Conservation (phyloP, 805 yeast genomes). For the Wickerhamiella siamensis region DNA sequence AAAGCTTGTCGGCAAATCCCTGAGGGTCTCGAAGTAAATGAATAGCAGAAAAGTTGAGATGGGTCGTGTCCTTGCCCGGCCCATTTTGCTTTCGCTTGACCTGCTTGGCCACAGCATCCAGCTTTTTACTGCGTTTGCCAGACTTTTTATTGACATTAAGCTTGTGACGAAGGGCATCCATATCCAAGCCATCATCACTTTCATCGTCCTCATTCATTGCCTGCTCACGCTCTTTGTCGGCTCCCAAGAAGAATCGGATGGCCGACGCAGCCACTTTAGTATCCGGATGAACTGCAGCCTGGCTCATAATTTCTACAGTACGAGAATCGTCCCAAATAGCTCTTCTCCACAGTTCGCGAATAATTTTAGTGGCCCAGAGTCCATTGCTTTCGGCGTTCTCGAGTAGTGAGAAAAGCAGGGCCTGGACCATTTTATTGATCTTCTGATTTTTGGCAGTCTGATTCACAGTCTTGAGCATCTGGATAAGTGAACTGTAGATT, state of each 20-base stretch:
- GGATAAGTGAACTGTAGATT: slow-evolving; percentile 63
- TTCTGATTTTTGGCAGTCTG: slow-evolving; percentile 83
- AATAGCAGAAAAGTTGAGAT: slow-evolving; percentile 83
- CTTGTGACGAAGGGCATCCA: slow-evolving; percentile 62
- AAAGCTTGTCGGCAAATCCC: slow-evolving; percentile 84
- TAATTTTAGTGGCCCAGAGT: slow-evolving; percentile 88
- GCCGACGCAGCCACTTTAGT: slow-evolving; percentile 81
- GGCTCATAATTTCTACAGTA: slow-evolving; percentile 95
- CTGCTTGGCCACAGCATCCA: slow-evolving; percentile 58
- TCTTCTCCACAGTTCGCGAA: slow-evolving; percentile 93
- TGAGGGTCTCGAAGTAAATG: slow-evolving; percentile 94
- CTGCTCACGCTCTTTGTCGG: slow-evolving; percentile 86
- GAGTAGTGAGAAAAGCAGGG: slow-evolving; percentile 70
- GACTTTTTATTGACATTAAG: slow-evolving; percentile 73
- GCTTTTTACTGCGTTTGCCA: slow-evolving; percentile 62
- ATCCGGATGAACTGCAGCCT: slow-evolving; percentile 82
- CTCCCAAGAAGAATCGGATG: slow-evolving; percentile 81
- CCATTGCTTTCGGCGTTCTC: slow-evolving; percentile 77
- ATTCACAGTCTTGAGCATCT: slow-evolving; percentile 68
- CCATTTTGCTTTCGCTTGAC: slow-evolving; percentile 38
- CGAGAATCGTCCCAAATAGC: slow-evolving; percentile 97
- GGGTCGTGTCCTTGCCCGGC: slow-evolving; percentile 44
- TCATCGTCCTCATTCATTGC: slow-evolving; percentile 58
- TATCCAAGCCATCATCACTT: slow-evolving; percentile 51
- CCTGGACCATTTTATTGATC: slow-evolving; percentile 81